Conservation (phyloP, 345 rosid species). For the Ceriops tagal region DNA sequence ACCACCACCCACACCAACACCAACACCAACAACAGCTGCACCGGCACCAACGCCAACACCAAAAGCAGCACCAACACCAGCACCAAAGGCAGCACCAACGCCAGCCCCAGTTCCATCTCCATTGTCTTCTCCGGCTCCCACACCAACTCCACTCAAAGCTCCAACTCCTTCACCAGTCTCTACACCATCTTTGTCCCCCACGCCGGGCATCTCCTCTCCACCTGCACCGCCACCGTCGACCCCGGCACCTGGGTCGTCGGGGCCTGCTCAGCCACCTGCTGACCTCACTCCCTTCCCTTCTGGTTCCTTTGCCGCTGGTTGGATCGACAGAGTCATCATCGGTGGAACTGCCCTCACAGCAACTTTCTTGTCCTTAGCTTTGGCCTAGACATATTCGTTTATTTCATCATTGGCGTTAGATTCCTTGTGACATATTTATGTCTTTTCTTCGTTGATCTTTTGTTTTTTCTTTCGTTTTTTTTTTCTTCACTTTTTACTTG, state of each 20-base stretch:
- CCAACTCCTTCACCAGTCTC: constrained; percentile 41
- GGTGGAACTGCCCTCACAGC: constrained; percentile 47
- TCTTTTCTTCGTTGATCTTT: constrained; percentile 12
- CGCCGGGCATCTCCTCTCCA: constrained; percentile 17
- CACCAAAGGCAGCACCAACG: constrained; percentile 7
- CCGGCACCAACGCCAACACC: constrained; percentile 30
- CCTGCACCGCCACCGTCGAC: constrained; percentile 13
- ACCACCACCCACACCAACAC: constrained; percentile 24
- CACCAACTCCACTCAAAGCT: constrained; percentile 27
- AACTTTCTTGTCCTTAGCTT: constrained; percentile 46
- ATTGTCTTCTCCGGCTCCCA: constrained; percentile 17
- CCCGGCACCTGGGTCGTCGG: too few species aligned
- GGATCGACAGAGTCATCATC: constrained; percentile 25
- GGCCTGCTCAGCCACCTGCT: constrained; percentile 7
- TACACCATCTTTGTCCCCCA: constrained; percentile 25
- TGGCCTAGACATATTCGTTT: constrained; percentile 38
- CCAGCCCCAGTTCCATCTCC: constrained; percentile 23
- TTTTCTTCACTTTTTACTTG: neutral
- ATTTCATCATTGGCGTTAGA: constrained; percentile 10
- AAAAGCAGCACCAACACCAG: constrained; percentile 3
- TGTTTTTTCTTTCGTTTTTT: neutral
- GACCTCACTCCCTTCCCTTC: neutral
- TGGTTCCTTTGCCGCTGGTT: constrained; percentile 38
- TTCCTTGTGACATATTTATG: constrained; percentile 8
- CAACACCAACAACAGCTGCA: constrained; percentile 30